Conservation (phyloP, 169 alveolate species). For the Plasmodium cynomolgi region DNA sequence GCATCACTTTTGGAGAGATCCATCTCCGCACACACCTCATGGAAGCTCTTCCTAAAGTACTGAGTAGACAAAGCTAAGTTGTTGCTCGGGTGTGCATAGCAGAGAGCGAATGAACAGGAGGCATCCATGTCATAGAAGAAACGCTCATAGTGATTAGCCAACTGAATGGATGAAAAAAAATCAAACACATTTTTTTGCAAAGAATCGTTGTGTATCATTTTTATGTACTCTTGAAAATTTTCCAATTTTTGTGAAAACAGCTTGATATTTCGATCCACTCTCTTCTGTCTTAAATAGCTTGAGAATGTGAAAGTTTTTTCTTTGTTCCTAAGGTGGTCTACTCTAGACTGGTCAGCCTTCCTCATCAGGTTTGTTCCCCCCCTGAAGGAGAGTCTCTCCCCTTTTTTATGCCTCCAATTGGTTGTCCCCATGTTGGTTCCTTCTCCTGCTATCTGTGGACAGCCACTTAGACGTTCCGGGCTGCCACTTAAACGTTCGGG, state of each 20-base stretch:
- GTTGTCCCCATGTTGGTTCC: not conserved
- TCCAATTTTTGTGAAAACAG: not conserved
- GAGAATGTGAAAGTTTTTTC: slow-evolving; percentile 20
- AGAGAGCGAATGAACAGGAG: slow-evolving; percentile 12
- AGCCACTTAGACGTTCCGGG: not conserved
- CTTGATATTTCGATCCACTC: not conserved
- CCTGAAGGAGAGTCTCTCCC: not conserved
- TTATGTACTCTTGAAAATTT: slow-evolving; percentile 18
- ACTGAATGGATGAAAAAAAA: slow-evolving; percentile 19
- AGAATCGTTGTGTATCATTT: slow-evolving; percentile 24
- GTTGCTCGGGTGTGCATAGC: slow-evolving; percentile 11
- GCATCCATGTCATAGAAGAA: slow-evolving; percentile 26
- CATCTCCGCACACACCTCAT: not conserved
- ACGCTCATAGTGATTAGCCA: slow-evolving; percentile 32
- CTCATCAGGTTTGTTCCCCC: not conserved
- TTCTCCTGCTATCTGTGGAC: not conserved
- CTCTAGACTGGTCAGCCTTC: not conserved
- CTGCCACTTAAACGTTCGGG: no score
- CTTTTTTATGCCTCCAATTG: not conserved
- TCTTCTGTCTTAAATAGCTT: slow-evolving; percentile 38
- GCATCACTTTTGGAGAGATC: not conserved
- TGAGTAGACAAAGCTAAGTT: not conserved
- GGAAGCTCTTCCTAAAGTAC: slow-evolving; percentile 9
- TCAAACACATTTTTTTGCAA: slow-evolving; percentile 24
- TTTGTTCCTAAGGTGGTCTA: not conserved